These are phyloP conservation scores for Trypanosoma caninum DNA, from an alignment of 208 protist species.

Conservation along the genomic window DNA sequence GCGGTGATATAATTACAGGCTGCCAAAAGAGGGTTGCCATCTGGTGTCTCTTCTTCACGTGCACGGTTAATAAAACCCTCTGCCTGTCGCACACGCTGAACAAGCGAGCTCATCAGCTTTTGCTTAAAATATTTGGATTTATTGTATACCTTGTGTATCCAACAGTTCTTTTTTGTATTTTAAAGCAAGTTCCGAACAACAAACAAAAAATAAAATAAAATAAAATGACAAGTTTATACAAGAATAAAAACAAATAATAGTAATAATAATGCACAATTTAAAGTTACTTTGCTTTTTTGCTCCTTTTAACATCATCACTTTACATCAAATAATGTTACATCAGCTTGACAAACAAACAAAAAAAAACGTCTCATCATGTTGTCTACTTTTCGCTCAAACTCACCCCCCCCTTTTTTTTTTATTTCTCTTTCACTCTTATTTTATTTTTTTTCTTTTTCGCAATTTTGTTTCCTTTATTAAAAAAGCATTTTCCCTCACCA, in stretches of 20 bases:
- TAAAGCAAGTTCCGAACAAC: too few relatives aligned
- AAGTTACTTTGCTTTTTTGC: too few relatives aligned
- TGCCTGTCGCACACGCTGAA: conserved; percentile 34
- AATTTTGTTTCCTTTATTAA: not conserved
- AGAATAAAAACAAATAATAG: not conserved
- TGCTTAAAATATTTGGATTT: too few relatives aligned
- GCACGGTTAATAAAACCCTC: conserved; percentile 53
- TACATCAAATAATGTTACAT: not conserved
- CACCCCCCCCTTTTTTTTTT: not conserved
- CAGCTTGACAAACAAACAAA: not conserved
- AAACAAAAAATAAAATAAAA: not conserved
- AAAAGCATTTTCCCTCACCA: not conserved
- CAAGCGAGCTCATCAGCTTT: conserved; percentile 24
- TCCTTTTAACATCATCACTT: not conserved
- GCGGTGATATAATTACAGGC: conserved; percentile 67
- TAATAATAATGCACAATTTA: too few relatives aligned
- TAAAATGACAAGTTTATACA: not conserved
- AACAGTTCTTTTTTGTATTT: too few relatives aligned
- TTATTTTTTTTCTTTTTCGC: not conserved
- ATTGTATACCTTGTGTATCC: too few relatives aligned
- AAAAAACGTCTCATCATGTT: conserved; percentile 1
- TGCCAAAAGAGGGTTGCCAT: conserved; percentile 70
- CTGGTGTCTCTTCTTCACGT: conserved; percentile 56
- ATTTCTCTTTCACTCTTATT: not conserved
- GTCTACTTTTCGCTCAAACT: not conserved